Conservation (phyloP, 2,329 filamentous ascomycete genomes). For the Aspergillus flavus region DNA sequence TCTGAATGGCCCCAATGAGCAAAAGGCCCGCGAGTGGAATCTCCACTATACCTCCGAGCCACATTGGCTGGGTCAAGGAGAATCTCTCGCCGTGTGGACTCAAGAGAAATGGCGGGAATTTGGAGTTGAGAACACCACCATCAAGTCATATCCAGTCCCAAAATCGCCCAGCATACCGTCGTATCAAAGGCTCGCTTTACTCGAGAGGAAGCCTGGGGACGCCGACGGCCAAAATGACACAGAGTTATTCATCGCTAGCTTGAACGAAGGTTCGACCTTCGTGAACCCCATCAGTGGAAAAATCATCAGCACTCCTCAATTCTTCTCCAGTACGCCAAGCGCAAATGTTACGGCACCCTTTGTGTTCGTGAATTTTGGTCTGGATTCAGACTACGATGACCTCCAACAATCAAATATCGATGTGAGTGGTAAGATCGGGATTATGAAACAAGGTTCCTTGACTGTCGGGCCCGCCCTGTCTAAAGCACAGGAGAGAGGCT, state of each 20-base stretch:
- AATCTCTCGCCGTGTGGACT: neutral
- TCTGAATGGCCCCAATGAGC: no score
- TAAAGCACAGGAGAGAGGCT: neutral
- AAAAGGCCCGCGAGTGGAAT: neutral
- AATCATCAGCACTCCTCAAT: no score
- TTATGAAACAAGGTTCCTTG: neutral
- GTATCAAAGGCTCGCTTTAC: no score
- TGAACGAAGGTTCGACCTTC: neutral
- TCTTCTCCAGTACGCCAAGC: no score
- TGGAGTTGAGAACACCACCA: neutral
- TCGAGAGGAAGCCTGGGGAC: no score
- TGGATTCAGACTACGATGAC: neutral
- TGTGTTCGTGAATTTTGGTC: neutral
- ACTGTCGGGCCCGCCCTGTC: rapidly evolving
- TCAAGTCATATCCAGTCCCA: no score
- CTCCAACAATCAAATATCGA: neutral
- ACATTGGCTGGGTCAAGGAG: neutral
- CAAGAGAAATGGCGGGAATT: neutral
- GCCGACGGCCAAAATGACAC: neutral
- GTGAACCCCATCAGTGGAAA: no score
- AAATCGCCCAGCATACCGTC: rapidly evolving
- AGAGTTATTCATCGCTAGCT: no score
- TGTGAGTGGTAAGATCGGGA: neutral
- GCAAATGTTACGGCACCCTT: neutral
- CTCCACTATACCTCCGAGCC: neutral